Base-by-base conservation (phyloP, 2,329 filamentous ascomycete genomes). In the Cryphonectria radicalis region DNA sequence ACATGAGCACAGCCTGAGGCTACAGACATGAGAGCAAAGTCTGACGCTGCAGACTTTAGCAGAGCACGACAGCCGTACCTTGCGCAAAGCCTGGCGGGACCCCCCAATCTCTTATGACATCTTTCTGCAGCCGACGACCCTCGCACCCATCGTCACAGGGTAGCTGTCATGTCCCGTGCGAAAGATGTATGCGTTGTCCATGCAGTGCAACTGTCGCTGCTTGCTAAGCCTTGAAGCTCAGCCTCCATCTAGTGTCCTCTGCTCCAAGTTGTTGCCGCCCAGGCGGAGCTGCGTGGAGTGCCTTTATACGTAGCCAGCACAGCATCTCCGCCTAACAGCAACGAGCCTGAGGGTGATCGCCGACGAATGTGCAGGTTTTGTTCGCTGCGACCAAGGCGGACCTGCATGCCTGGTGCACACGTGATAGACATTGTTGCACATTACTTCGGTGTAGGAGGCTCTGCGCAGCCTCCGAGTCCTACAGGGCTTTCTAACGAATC, bases 131-230 rank as follows among this genome's bases (percentile, higher is more conserved):
- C 55, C 5, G 55, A 25, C 25, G 25, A 25, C 25, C 13, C 55
- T 59, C 55, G 55, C 55, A 59, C 25, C 46, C 55, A 32, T 17
- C 28, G 25, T 59, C 25, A 32, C 14, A 14, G 28, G 25, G 14
- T 14, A 32, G 28, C 55, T 1, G 55, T 59, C 11, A 28, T 59
- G 55, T 32, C 55, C 55, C 25, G 55, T 59, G 25, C 55, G 14
- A 19, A 17, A 8, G 5, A 28, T 59, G 14, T 32, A 28, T 35
- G 55, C 55, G 55, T 17, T 59, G 55, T 17, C 55, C 25, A 59
- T 59, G 55, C 55, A 59, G 55, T 32, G 55, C 55, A 32, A 59
- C 55, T 59, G 13, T 57, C 25, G 55, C 14, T 59, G 55, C 28
- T 59, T 59, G 55, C 55, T 32, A 59, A 59, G 55, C 55, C 55